phyloP scores from a whole-genome alignment of 1,139 yeast genomes.

The Ogataea hybrid region DNA sequence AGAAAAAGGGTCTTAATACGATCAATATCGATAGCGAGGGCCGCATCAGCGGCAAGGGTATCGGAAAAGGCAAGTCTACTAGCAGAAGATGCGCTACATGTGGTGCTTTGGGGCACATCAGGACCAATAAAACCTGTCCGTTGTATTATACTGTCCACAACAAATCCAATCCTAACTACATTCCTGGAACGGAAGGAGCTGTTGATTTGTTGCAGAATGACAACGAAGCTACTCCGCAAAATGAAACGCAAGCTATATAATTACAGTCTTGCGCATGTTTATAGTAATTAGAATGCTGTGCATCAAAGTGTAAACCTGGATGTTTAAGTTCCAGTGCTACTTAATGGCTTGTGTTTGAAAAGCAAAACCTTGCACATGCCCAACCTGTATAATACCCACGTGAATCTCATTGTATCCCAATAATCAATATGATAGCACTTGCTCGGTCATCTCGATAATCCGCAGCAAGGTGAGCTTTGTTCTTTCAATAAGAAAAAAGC shows the following conservation, averaged over 20 bases:
- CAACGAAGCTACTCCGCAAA: neutral
- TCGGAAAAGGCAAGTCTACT: conserved; percentile 75
- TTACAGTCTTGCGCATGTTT: neutral
- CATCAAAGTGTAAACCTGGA: too few relatives aligned
- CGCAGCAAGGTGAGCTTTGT: conserved; percentile 22
- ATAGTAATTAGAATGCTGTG: neutral
- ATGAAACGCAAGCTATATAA: neutral
- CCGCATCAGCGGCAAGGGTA: conserved; percentile 55
- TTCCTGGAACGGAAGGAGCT: conserved; percentile 31
- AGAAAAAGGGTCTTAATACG: conserved; percentile 44
- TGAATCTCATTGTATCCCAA: conserved; percentile 1
- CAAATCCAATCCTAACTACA: conserved; percentile 33
- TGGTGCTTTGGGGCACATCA: conserved; percentile 92
- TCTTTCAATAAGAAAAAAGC: conserved; percentile 20
- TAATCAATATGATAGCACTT: conserved; percentile 6
- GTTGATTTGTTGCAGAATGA: conserved; percentile 17
- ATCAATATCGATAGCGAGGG: conserved; percentile 44
- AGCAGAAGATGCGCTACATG: conserved; percentile 90
- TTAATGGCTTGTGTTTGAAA: neutral
- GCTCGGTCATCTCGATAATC: conserved; percentile 15
- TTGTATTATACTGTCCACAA: conserved; percentile 47
- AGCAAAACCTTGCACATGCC: conserved; percentile 1
- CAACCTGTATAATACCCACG: conserved; percentile 7
- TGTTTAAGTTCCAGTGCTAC: neutral
- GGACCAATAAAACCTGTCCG: conserved; percentile 92